Evolutionary conservation across 2,329 filamentous ascomycete species (phyloP).

Genomic region (Aspergillus pseudotamarii): DNA sequence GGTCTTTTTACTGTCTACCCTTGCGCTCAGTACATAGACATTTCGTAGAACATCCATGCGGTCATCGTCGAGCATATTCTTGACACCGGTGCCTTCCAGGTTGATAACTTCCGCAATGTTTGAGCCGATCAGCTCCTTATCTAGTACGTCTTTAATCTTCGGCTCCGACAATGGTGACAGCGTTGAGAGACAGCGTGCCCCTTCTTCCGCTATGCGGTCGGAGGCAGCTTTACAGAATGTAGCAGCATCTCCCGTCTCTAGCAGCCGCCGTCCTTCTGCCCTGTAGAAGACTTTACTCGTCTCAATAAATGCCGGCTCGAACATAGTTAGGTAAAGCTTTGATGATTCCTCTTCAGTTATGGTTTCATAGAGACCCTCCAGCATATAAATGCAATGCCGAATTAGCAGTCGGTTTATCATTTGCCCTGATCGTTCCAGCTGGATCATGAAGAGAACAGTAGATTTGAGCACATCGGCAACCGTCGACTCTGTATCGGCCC

Average conservation of each 20-base stretch:
- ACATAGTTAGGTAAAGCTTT: slow-evolving; percentile 80
- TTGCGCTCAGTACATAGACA: slow-evolving; percentile 75
- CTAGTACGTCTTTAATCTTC: slow-evolving; percentile 76
- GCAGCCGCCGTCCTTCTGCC: slow-evolving; percentile 70
- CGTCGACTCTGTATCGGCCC: slow-evolving; percentile 43
- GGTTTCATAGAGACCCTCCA: slow-evolving; percentile 83
- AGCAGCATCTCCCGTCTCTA: slow-evolving; percentile 78
- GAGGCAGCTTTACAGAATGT: slow-evolving; percentile 79
- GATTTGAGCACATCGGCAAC: slow-evolving; percentile 76
- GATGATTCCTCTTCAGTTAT: slow-evolving; percentile 75
- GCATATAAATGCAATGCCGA: slow-evolving; percentile 83
- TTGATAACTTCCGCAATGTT: slow-evolving; percentile 81
- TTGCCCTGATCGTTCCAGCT: slow-evolving; percentile 89
- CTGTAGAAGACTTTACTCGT: slow-evolving; percentile 75
- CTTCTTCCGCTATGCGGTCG: slow-evolving; percentile 76
- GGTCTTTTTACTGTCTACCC: slow-evolving; percentile 74
- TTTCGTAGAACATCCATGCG: slow-evolving; percentile 75
- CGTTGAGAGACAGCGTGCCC: slow-evolving; percentile 79
- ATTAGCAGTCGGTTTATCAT: slow-evolving; percentile 82
- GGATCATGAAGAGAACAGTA: slow-evolving; percentile 86
- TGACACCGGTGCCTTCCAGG: slow-evolving; percentile 81
- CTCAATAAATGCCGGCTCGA: slow-evolving; percentile 76
- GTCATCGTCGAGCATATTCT: slow-evolving; percentile 90
- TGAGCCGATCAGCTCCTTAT: slow-evolving; percentile 74
- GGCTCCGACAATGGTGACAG: slow-evolving; percentile 71